phyloP scores from a whole-genome alignment of 257 asterid species.

The Nicotiana paniculata region DNA sequence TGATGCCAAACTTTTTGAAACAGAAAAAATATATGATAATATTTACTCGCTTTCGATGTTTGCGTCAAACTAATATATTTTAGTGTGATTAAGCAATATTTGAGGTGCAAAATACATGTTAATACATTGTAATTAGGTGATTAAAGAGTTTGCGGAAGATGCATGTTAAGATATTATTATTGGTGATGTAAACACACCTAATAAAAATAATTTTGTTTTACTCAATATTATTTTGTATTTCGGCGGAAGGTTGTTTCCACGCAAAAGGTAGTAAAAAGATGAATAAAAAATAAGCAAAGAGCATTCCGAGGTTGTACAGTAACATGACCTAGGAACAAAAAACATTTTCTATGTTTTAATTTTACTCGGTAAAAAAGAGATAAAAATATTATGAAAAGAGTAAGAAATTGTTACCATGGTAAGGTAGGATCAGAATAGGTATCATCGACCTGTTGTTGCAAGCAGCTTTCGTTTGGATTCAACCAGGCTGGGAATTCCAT shows the following conservation, averaged over 20 bases:
- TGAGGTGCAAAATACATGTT: no score
- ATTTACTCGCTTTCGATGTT: no score
- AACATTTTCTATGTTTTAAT: background rate
- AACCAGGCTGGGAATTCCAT: slow-evolving; percentile 92
- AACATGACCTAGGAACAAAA: slow-evolving; percentile 7
- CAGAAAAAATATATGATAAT: no score
- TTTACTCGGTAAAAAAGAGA: background rate
- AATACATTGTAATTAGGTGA: no score
- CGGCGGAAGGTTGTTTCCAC: background rate
- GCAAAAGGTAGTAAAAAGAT: background rate
- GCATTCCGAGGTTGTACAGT: background rate
- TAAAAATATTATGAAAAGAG: background rate
- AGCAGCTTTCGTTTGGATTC: slow-evolving; percentile 53
- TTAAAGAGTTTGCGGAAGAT: no score
- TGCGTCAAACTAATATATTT: no score
- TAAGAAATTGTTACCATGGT: slow-evolving; percentile 63
- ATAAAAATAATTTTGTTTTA: no score
- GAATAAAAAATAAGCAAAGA: background rate
- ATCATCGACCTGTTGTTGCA: slow-evolving; percentile 42
- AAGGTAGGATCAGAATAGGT: slow-evolving; percentile 64
- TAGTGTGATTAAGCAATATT: no score
- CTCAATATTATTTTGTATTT: background rate
- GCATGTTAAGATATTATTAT: no score
- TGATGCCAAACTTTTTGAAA: no score
- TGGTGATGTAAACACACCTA: no score